Evolutionary conservation across 2,329 filamentous ascomycete species (phyloP).

Genomic region (Colletotrichum orbiculare): DNA sequence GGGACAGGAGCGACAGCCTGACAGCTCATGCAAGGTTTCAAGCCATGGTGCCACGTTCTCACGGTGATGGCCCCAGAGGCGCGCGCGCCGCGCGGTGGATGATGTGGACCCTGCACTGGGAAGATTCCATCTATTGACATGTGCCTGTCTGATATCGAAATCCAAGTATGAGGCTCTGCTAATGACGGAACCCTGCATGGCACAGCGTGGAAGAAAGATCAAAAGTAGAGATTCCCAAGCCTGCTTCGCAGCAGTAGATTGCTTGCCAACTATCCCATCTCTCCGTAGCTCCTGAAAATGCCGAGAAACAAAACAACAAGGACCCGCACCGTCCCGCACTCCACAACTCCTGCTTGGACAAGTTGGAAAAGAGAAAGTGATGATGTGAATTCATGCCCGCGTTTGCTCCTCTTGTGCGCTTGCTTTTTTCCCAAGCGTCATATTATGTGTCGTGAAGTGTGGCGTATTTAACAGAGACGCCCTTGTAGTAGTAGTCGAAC

Average conservation of each 20-base stretch:
- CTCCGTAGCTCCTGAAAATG: constrained; percentile 36
- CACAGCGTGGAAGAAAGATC: constrained; percentile 9
- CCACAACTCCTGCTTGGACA: constrained; percentile 35
- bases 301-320: constrained; percentile 21
- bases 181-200: neutral
- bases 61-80: constrained; percentile 19
- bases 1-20: constrained; percentile 3
- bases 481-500: constrained; percentile 3
- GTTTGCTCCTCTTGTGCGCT: constrained; percentile 22
- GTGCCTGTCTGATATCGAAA: constrained; percentile 22
- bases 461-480: constrained; percentile 27
- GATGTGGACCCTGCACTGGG: constrained; percentile 1
- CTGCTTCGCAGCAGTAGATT: constrained; percentile 24
- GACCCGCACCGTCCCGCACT: constrained; percentile 30
- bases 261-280: constrained; percentile 17
- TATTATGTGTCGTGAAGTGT: constrained; percentile 26
- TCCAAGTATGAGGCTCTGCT: constrained; percentile 8
- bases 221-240: constrained; percentile 20
- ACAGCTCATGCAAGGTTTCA: constrained; percentile 5
- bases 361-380: constrained; percentile 34
- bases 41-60: constrained; percentile 29
- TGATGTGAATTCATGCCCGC: constrained; percentile 22
- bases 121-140: constrained; percentile 31
- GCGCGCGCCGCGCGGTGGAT: neutral
- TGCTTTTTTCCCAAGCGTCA: constrained; percentile 19